These are phyloP conservation scores for Metschnikowia noctiluminum DNA, from an alignment of 805 yeast species.

Conservation along the genomic window DNA sequence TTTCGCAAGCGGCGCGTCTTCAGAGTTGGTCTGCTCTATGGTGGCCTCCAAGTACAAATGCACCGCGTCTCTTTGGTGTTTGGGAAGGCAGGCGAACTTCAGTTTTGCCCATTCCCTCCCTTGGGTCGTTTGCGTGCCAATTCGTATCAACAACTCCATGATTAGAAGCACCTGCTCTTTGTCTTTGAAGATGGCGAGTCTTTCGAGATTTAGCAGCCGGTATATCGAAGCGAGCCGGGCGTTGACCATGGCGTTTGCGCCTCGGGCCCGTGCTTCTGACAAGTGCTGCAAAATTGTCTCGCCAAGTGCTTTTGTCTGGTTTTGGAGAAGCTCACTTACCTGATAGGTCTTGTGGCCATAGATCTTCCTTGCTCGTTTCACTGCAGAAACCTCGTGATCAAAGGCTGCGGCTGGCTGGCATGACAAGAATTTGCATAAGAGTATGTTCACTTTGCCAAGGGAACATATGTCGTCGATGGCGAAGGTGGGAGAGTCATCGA, in stretches of 20 bases:
- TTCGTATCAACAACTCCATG: constrained; percentile 10
- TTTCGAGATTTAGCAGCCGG: constrained; percentile 13
- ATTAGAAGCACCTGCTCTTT: constrained; percentile 9
- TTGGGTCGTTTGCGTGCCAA: constrained; percentile 12
- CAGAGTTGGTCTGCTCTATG: constrained; percentile 6
- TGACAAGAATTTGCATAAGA: constrained; percentile 3
- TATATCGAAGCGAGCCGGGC: constrained; percentile 11
- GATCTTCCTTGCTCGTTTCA: constrained; percentile 4
- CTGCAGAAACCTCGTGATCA: constrained; percentile 3
- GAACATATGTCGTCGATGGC: constrained; percentile 6
- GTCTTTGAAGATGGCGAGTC: constrained; percentile 13
- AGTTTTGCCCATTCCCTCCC: constrained; percentile 7
- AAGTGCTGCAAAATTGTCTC: constrained; percentile 10
- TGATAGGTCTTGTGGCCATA: constrained; percentile 9
- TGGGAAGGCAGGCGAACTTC: constrained; percentile 8
- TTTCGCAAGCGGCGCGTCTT: constrained; percentile 11
- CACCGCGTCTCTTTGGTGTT: constrained; percentile 12
- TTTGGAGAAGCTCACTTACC: constrained; percentile 7
- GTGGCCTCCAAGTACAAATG: constrained; percentile 12
- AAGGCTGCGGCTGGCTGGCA: constrained; percentile 3
- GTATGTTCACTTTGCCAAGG: constrained; percentile 3
- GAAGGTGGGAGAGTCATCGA: constrained; percentile 2
- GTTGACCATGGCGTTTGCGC: constrained; percentile 11
- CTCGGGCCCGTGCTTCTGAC: constrained; percentile 13
- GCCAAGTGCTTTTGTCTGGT: constrained; percentile 1